A percentile compares a stretch with the other conserved stretches of the same genome.
Evolutionary conservation across 257 asterid species (phyloP).

Genomic region (Fraxinus excelsior): DNA sequence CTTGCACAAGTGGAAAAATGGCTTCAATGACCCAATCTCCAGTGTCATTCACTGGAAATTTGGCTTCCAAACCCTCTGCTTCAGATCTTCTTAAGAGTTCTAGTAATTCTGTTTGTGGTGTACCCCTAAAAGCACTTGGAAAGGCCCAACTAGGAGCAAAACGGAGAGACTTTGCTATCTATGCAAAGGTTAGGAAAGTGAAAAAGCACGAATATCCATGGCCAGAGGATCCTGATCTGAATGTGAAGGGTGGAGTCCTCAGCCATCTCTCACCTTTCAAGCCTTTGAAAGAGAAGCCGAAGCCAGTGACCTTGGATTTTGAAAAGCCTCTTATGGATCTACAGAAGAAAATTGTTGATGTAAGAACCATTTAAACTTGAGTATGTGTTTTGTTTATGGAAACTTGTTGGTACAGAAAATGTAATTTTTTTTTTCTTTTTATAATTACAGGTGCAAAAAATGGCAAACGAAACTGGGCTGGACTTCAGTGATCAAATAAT

Average conservation of each 20-base stretch:
- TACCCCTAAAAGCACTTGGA: slow-evolving; percentile 72
- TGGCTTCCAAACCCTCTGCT: slow-evolving; percentile 57
- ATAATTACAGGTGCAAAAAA: slow-evolving; percentile 71
- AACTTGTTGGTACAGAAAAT: slow-evolving; percentile 9
- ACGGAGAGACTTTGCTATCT: slow-evolving; percentile 52
- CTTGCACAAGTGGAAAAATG: slow-evolving; percentile 46
- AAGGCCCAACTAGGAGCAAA: slow-evolving; percentile 56
- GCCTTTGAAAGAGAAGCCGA: slow-evolving; percentile 90
- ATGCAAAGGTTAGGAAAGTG: slow-evolving; percentile 65
- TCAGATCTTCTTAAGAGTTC: slow-evolving; percentile 84
- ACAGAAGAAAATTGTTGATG: slow-evolving; percentile 79
- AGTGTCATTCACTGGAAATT: slow-evolving; percentile 52
- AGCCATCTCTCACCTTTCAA: slow-evolving; percentile 84
- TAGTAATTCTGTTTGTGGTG: slow-evolving; percentile 57
- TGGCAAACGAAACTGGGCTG: slow-evolving; percentile 91
- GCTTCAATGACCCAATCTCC: slow-evolving; percentile 64
- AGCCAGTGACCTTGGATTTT: slow-evolving; percentile 86
- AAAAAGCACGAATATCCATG: slow-evolving; percentile 83
- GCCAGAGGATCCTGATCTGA: slow-evolving; percentile 80
- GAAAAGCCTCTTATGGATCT: slow-evolving; percentile 87
- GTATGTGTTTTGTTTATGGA: background rate
- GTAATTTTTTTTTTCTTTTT: background rate
- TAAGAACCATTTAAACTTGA: slow-evolving; percentile 29
- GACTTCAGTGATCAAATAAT: slow-evolving; percentile 84
- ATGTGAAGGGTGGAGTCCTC: slow-evolving; percentile 90